Conservation (phyloP, 495 filamentous ascomycete genomes). For the Penicillium egyptiacum region DNA sequence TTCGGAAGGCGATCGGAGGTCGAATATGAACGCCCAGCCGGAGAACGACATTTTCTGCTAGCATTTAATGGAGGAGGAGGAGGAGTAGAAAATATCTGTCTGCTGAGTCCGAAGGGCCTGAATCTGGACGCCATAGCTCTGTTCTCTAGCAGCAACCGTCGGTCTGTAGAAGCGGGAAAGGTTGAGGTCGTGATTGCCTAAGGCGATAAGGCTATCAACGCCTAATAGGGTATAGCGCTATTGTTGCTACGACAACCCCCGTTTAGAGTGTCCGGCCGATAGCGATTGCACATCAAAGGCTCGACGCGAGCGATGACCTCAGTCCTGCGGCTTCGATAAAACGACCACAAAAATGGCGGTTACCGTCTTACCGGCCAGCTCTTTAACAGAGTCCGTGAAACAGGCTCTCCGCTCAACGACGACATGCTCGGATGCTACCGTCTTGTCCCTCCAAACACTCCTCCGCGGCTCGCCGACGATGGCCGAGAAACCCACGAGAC, state of each 20-base stretch:
- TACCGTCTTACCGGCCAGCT: constrained; percentile 35
- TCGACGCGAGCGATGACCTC: constrained; percentile 20
- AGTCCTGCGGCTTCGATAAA: constrained; percentile 14
- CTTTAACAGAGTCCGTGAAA: constrained; percentile 47
- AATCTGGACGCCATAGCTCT: constrained; percentile 20
- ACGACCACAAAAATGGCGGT: constrained; percentile 37
- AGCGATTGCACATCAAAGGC: constrained; percentile 29
- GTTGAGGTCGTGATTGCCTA: constrained; percentile 14
- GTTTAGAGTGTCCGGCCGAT: constrained; percentile 22
- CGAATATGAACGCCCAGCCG: constrained; percentile 29
- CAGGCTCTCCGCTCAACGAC: constrained; percentile 48
- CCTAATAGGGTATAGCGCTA: constrained; percentile 23
- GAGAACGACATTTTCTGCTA: constrained; percentile 8
- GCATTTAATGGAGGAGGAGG: constrained; percentile 5
- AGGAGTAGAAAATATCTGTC: constrained; percentile 1
- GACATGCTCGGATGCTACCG: constrained; percentile 50
- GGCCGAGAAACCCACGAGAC: constrained; percentile 28
- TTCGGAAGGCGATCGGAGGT: constrained; percentile 50
- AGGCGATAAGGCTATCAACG: constrained; percentile 21
- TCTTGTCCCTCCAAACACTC: constrained; percentile 47
- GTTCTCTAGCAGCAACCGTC: constrained; percentile 2
- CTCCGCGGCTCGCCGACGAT: constrained; percentile 36
- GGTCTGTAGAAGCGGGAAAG: constrained; percentile 12
- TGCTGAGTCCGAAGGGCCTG: constrained; percentile 15
- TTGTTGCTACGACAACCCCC: constrained; percentile 48